phyloP scores from a whole-genome alignment of 805 yeast species.

The Starmerella stigmatis region DNA sequence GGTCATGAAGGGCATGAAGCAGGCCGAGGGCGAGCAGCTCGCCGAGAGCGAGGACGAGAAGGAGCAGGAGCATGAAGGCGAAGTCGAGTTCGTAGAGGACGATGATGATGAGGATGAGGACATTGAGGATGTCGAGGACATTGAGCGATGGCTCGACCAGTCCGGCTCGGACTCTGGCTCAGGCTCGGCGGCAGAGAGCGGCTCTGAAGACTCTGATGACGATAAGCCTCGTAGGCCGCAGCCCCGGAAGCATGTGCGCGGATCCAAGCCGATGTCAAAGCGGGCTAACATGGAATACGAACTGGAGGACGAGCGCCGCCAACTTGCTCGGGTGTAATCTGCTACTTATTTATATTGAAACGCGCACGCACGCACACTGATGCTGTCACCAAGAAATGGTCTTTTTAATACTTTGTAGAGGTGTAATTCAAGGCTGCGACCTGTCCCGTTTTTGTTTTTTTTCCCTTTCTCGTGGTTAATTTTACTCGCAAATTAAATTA shows the following conservation, averaged over 20 bases:
- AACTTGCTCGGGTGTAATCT: constrained; percentile 19
- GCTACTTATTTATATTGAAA: not conserved
- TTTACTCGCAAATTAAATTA: too few species aligned
- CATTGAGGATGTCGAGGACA: constrained; percentile 83
- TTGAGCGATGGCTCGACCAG: constrained; percentile 69
- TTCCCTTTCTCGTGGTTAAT: too few species aligned
- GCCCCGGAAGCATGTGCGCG: constrained; percentile 20
- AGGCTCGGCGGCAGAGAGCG: constrained; percentile 26
- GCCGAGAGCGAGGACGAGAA: constrained; percentile 40
- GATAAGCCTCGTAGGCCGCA: constrained; percentile 34
- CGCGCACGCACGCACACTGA: not conserved
- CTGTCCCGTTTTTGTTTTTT: too few species aligned
- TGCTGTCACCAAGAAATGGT: not conserved
- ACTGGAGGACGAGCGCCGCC: constrained; percentile 39
- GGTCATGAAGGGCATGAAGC: constrained; percentile 69
- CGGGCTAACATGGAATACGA: constrained; percentile 63
- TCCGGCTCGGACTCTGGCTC: constrained; percentile 31
- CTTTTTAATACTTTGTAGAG: not conserved
- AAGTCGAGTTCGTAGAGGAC: constrained; percentile 81
- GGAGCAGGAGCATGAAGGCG: constrained; percentile 41
- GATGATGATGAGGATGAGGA: constrained; percentile 62
- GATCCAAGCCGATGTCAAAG: constrained; percentile 10
- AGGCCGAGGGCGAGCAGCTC: constrained; percentile 49
- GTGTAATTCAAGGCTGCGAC: too few species aligned
- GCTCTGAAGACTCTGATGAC: constrained; percentile 25